Base-by-base conservation (phyloP, 441 rosid genomes). In the Adansonia rubrostipa region DNA sequence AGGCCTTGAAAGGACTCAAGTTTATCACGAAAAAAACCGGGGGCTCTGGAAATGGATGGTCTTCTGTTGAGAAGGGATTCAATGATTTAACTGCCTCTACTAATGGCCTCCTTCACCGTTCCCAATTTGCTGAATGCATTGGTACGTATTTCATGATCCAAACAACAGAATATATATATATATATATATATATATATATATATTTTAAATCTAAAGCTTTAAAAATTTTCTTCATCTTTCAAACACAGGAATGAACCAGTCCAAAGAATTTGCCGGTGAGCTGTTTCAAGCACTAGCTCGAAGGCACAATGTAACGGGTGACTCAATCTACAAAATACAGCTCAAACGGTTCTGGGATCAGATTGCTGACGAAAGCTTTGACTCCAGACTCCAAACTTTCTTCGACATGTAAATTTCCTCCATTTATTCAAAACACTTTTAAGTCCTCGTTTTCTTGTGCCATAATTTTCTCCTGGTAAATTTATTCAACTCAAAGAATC, bases 371-470 rank as follows among this genome's bases (percentile, higher is more conserved):
- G 97, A 93, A 77, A 92, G 99, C 82, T 95, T 95, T 66, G 99
- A 95, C 74, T 88, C 99, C 74, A 89, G 94, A 89, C 99, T 95
- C 48, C 98, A 93, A 68, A 90, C 89, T 69, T 95, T 93, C 88
- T 93, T 95, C 81, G 98, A 90, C 92, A 93, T 95, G 98, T 94
- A 86, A 58, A 14, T 71, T 15, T 19, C 60, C 70, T 17, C 22
- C 33, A 53, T n/a, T 33, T 54, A 53, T 71, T 54, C 63, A 33
- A 50, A 28, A 54, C 69, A 33, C 33, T 60, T n/a, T 79, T 68
- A 2, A 36, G 17, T 24, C 56, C n/a, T 71, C 19, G 5, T 14
- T 74, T 33, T 19, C 44, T 0, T 57, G 36, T 56, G 44, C 47
- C 14, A 36, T 19, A 17, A 13, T 14, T 51, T 14, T 69, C 17